phyloP scores from a whole-genome alignment of 192 early-diverging fungal genomes.

The Coemansia sp. region DNA sequence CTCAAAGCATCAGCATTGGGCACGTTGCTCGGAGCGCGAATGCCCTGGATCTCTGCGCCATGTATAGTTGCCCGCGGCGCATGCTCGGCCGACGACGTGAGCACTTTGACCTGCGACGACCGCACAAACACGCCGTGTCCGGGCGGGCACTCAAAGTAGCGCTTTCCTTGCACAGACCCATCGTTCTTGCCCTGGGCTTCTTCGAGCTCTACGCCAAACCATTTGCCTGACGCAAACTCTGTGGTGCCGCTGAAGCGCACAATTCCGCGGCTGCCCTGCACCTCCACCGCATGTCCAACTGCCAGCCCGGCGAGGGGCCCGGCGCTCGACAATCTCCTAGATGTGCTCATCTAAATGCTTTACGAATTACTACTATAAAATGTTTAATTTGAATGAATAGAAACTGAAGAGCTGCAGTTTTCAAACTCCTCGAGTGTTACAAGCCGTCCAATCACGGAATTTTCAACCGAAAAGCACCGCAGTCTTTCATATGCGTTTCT shows the following conservation, averaged over 20 bases:
- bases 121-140: constrained; percentile 80
- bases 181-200: constrained; percentile 71
- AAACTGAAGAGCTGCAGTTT: neutral
- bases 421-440: neutral
- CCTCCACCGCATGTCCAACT: constrained; percentile 58
- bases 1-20: constrained; percentile 17
- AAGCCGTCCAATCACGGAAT: neutral
- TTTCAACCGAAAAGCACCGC: neutral
- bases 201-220: constrained; percentile 91
- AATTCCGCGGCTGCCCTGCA: constrained; percentile 59
- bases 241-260: constrained; percentile 85
- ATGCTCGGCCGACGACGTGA: constrained; percentile 4
- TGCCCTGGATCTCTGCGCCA: constrained; percentile 24
- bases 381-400: too few relatives aligned
- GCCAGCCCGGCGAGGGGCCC: constrained; percentile 17
- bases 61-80: constrained; percentile 21
- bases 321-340: constrained; percentile 22
- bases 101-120: constrained; percentile 58
- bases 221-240: constrained; percentile 77
- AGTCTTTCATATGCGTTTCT: neutral
- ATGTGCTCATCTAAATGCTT: constrained; percentile 19
- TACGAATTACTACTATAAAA: constrained; percentile 2
- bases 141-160: constrained; percentile 75
- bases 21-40: constrained; percentile 10
- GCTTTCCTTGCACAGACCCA: constrained; percentile 71